These are phyloP conservation scores for Populus hybrid DNA, from an alignment of 441 rosid genomes.

Conservation along the genomic window DNA sequence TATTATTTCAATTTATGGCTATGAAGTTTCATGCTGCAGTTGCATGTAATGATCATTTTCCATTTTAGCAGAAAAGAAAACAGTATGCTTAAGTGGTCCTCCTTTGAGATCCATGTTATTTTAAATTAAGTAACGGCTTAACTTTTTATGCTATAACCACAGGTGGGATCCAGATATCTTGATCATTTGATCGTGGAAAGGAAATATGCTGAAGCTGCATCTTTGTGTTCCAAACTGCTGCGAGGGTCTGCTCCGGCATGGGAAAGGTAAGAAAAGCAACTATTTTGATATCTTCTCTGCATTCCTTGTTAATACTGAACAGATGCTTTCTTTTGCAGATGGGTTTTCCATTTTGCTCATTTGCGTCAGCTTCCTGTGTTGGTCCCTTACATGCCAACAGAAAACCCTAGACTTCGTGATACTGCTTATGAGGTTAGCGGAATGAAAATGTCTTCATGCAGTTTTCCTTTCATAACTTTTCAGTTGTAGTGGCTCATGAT, in stretches of 20 bases:
- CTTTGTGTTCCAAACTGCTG: conserved; percentile 90
- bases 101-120: conserved; percentile 4
- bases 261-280: conserved; percentile 74
- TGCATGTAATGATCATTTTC: background rate
- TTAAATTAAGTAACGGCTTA: background rate
- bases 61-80: background rate
- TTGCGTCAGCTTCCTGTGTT: conserved; percentile 95
- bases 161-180: conserved; percentile 99
- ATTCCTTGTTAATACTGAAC: conserved; percentile 21
- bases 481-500: conserved; percentile 11
- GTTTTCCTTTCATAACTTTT: conserved; percentile 2
- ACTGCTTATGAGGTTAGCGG: conserved; percentile 89
- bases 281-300: conserved; percentile 16
- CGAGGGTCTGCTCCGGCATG: conserved; percentile 96
- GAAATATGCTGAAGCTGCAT: conserved; percentile 96
- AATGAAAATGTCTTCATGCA: conserved; percentile 3
- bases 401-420: conserved; percentile 89
- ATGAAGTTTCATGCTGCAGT: background rate
- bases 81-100: background rate
- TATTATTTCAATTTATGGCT: background rate
- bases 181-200: conserved; percentile 99
- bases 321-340: conserved; percentile 50
- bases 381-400: conserved; percentile 95
- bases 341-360: conserved; percentile 99
- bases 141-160: conserved; percentile 24